These are phyloP conservation scores for Avena eriantha DNA, from an alignment of 176 grass and related monocot species.

Conservation along the genomic window DNA sequence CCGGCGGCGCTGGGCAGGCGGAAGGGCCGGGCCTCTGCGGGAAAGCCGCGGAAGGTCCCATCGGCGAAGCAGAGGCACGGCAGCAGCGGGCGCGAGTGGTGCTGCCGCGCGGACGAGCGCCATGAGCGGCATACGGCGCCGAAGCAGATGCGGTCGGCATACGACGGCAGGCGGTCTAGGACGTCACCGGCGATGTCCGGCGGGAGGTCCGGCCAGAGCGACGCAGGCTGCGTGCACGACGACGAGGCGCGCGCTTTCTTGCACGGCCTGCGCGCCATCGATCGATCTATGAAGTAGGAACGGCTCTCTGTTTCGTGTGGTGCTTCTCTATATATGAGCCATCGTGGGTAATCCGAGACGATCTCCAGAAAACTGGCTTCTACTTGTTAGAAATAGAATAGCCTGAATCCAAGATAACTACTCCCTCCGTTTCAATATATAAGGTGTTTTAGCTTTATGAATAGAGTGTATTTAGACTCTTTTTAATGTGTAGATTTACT, in stretches of 20 bases:
- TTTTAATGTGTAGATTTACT: too few relatives aligned
- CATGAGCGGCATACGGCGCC: not conserved
- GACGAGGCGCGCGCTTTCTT: not conserved
- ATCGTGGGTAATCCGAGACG: too few relatives aligned
- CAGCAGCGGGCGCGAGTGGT: not conserved
- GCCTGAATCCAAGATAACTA: too few relatives aligned
- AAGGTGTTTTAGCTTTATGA: too few relatives aligned
- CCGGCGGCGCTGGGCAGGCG: conserved; percentile 3
- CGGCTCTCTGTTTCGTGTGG: too few relatives aligned
- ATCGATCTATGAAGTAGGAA: not conserved
- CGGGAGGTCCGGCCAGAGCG: not conserved
- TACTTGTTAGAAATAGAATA: too few relatives aligned
- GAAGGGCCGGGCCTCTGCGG: not conserved
- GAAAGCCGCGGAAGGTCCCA: conserved; percentile 9
- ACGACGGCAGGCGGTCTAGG: not conserved
- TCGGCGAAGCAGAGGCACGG: conserved; percentile 11
- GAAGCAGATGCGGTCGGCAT: not conserved
- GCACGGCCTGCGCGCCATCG: not conserved
- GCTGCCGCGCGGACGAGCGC: not conserved
- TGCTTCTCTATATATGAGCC: too few relatives aligned
- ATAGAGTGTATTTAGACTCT: too few relatives aligned
- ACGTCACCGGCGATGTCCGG: not conserved
- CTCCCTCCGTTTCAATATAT: too few relatives aligned
- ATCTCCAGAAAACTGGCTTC: too few relatives aligned
- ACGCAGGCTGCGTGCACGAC: not conserved